Percentiles rank a stretch among this genome's conserved stretches.
Evolutionary conservation across 345 rosid genomes (phyloP).

Genomic region (Balakata baccata): DNA sequence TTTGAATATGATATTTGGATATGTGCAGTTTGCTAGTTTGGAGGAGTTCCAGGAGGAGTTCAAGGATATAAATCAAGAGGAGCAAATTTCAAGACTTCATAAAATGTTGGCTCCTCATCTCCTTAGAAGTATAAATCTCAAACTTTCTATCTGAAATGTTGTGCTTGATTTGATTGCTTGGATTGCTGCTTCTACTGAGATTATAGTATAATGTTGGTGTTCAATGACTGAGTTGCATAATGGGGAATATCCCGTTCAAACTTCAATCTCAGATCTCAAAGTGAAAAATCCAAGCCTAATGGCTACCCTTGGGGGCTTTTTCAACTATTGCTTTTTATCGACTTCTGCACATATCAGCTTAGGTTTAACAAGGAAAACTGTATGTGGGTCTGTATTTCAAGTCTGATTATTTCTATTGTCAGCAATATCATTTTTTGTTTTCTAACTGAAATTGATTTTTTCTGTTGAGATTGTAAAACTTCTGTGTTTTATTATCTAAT

Average conservation of each 20-base stretch:
- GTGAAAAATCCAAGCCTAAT: not conserved
- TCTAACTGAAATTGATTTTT: not conserved
- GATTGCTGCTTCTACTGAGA: not conserved
- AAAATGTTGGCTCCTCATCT: slow-evolving; percentile 99
- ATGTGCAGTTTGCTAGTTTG: slow-evolving; percentile 80
- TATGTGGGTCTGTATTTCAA: not conserved
- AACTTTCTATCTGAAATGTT: slow-evolving; percentile 11
- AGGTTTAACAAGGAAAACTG: not conserved
- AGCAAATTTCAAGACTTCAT: slow-evolving; percentile 93
- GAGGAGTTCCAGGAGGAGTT: slow-evolving; percentile 99
- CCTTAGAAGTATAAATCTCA: slow-evolving; percentile 68
- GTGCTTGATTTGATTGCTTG: slow-evolving; percentile 19
- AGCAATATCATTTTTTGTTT: not conserved
- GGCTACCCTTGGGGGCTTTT: not conserved
- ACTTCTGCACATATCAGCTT: not conserved
- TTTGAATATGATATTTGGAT: slow-evolving; percentile 25
- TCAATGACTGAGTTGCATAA: not conserved
- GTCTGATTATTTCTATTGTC: not conserved
- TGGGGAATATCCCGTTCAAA: not conserved
- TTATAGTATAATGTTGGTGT: not conserved
- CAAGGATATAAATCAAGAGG: slow-evolving; percentile 97
- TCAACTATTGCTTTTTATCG: not conserved
- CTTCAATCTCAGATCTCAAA: not conserved
- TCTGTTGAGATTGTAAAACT: not conserved
- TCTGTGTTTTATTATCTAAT: not conserved